Evolutionary conservation across 768 basidiomycete genomes (phyloP).

Genomic region (Sutorius australiensis): DNA sequence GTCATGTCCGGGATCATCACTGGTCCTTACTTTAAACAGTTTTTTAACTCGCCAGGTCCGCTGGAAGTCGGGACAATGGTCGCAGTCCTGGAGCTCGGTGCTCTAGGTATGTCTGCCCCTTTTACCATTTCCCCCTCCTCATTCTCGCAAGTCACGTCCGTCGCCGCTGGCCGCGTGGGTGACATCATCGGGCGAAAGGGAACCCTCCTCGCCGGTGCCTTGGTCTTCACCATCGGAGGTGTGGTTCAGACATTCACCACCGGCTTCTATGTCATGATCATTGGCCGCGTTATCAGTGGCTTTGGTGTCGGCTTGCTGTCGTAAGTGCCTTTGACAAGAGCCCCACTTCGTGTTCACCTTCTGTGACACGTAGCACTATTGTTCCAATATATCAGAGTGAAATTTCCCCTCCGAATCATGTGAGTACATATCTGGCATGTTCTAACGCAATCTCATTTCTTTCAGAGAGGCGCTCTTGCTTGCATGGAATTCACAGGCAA

Average conservation of each 20-base stretch:
- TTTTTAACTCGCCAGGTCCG: constrained; percentile 73
- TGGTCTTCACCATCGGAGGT: constrained; percentile 84
- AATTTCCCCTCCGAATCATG: constrained; percentile 90
- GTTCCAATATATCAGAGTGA: constrained; percentile 95
- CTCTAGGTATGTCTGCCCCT: constrained; percentile 60
- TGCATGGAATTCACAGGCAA: constrained; percentile 97
- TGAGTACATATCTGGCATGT: constrained; percentile 30
- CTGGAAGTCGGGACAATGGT: constrained; percentile 90
- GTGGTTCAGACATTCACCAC: constrained; percentile 78
- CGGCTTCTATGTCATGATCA: constrained; percentile 76
- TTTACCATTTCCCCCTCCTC: neutral
- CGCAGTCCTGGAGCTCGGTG: constrained; percentile 90
- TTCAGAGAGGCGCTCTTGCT: constrained; percentile 81
- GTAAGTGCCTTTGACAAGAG: constrained; percentile 40
- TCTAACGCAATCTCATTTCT: neutral
- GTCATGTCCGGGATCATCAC: constrained; percentile 94
- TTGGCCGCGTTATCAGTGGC: constrained; percentile 80
- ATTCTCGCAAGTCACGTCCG: constrained; percentile 64
- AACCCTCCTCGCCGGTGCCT: constrained; percentile 78
- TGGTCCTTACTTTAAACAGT: constrained; percentile 75
- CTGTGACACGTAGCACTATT: constrained; percentile 59
- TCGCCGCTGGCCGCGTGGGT: constrained; percentile 85
- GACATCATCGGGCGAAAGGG: constrained; percentile 83
- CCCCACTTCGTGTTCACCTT: constrained; percentile 2
- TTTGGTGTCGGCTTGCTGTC: constrained; percentile 89